Base-by-base conservation (phyloP, 345 rosid genomes). In the Cochlearia excelsa region DNA sequence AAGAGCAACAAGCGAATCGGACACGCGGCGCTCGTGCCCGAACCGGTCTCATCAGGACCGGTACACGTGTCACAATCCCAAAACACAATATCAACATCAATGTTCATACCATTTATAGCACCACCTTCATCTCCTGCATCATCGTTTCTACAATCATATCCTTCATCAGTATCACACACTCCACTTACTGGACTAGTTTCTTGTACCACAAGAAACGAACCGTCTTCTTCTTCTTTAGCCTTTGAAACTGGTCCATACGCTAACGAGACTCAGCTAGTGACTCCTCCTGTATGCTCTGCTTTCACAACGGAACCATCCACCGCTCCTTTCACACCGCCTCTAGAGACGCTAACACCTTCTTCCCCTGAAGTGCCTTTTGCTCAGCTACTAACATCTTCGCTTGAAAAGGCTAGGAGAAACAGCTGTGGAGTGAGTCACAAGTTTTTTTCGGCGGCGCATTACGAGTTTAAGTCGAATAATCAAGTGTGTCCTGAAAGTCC, bases 341-440 rank as follows among this genome's bases (percentile, higher is more conserved):
- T 67, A 0, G 99, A 93, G 61, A 87, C 87, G 1, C 31, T 42
- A 1, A 61, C 66, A 9, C 97, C 99, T 45, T 89, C 99, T 61
- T 93, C 99, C 1, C 99, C 97, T 2, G 97, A 89, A 77, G 97
- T 93, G 26, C 99, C 99, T 4, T 93, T 87, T 77, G 99, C 99
- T 56, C 98, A 73, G 77, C 67, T 88, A 62, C 80, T 93, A 51
- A 75, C 94, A 9, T 89, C 98, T 49, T 82, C 93, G 3, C 57
- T 62, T 26, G 85, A 76, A 60, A 79, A 80, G 26, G 84, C 94
- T 56, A 49, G 85, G 29, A 88, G 82, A 70, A 66, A 68, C 45
- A 63, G 79, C 23, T 77, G 75, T 2, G 80, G 77, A 40, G 80
- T 67, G 54, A 84, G 81, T 69, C 82, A 75, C 2, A 90, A 91